Conservation (phyloP, 495 filamentous ascomycete species). For the Podospora didyma region DNA sequence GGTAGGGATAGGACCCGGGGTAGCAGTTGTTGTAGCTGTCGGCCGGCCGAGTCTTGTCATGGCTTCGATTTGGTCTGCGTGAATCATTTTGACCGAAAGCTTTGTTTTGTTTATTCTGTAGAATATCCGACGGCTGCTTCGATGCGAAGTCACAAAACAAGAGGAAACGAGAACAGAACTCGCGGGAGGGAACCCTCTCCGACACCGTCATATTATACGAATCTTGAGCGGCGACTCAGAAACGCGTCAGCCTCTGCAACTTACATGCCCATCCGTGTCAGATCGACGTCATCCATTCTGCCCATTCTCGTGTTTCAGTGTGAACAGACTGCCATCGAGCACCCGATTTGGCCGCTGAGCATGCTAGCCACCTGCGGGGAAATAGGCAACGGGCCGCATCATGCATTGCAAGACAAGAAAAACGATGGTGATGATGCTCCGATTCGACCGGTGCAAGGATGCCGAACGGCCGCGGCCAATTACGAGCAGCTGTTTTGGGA, state of each 20-base stretch:
- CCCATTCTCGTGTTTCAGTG: constrained; percentile 13
- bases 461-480: not conserved
- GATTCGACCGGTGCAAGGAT: not conserved
- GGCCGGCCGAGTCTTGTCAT: constrained; percentile 13
- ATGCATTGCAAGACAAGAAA: no score
- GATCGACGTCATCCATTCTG: constrained; percentile 28
- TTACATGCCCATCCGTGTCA: constrained; percentile 10
- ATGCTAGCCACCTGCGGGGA: no score
- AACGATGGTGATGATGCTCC: not conserved
- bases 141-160: no score
- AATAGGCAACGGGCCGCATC: no score
- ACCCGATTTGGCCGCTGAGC: constrained; percentile 6
- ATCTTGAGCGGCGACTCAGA: not conserved
- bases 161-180: no score
- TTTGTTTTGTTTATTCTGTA: not conserved
- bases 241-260: constrained; percentile 1
- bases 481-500: not conserved
- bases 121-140: no score
- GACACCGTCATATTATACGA: not conserved
- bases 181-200: no score
- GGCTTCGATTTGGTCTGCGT: constrained; percentile 17
- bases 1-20: constrained; percentile 25
- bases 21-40: constrained; percentile 9
- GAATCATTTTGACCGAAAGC: constrained; percentile 14
- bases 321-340: not conserved